Percentiles rank a stretch among this genome's conserved stretches.
phyloP scores from a whole-genome alignment of 2,329 filamentous ascomycete species.

The Aspergillus tanneri region DNA sequence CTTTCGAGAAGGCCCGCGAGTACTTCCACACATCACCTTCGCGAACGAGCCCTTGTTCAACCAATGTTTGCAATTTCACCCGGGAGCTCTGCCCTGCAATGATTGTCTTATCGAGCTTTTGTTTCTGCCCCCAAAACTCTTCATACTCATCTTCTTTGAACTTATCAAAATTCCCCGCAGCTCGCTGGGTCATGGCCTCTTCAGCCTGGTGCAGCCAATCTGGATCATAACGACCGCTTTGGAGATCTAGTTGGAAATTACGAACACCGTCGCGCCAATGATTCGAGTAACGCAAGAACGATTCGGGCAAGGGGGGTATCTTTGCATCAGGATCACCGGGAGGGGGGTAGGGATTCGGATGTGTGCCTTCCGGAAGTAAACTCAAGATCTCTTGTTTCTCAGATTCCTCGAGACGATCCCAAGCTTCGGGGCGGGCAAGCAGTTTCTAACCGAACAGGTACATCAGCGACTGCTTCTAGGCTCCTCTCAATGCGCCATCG shows the following conservation, averaged over 20 bases:
- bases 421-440: slow-evolving; percentile 41
- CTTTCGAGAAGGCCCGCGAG: slow-evolving; percentile 30
- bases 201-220: slow-evolving; percentile 58
- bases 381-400: slow-evolving; percentile 43
- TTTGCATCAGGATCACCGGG: slow-evolving; percentile 30
- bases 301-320: slow-evolving; percentile 41
- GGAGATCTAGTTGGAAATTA: slow-evolving; percentile 57
- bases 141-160: slow-evolving; percentile 57
- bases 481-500: background rate
- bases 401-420: slow-evolving; percentile 42
- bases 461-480: background rate
- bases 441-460: slow-evolving; percentile 33
- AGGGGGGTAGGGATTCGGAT: slow-evolving; percentile 32
- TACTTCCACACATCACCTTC: slow-evolving; percentile 46
- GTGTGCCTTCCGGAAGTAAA: slow-evolving; percentile 44
- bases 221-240: slow-evolving; percentile 56
- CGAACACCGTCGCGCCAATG: slow-evolving; percentile 55
- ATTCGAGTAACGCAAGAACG: slow-evolving; percentile 46
- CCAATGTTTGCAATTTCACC: slow-evolving; percentile 39
- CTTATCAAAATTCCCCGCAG: slow-evolving; percentile 56
- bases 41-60: slow-evolving; percentile 36
- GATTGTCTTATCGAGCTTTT: slow-evolving; percentile 34
- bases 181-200: slow-evolving; percentile 53
- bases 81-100: slow-evolving; percentile 45
- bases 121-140: slow-evolving; percentile 59